Percentiles rank a stretch among this genome's conserved stretches.
phyloP scores from a whole-genome alignment of 257 asterid genomes.

The Nicotiana benthamiana region DNA sequence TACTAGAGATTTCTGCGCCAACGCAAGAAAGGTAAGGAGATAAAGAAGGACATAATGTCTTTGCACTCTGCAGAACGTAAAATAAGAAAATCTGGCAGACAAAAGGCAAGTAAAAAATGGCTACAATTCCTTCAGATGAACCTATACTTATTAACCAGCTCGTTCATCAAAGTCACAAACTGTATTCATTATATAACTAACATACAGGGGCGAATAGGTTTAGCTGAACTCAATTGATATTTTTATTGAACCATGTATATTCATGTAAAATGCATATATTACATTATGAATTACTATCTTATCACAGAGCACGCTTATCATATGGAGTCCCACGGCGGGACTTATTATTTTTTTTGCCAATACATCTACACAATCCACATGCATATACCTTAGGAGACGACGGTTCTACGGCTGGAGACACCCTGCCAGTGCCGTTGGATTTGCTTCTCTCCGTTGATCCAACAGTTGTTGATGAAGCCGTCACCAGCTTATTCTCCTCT shows the following conservation, averaged over 20 bases:
- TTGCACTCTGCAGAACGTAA: not conserved
- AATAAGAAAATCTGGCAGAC: not conserved
- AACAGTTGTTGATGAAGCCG: not conserved
- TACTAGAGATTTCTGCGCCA: not conserved
- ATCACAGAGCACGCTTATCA: not conserved
- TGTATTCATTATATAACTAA: too few species aligned
- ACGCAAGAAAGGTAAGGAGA: not conserved
- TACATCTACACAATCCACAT: not conserved
- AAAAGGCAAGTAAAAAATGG: not conserved
- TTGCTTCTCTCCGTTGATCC: not conserved
- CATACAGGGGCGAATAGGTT: too few species aligned
- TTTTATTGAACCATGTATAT: too few species aligned
- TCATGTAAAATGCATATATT: not conserved
- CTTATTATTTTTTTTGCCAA: not conserved
- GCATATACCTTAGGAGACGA: slow-evolving; percentile 35
- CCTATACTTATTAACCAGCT: too few species aligned
- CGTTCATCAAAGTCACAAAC: too few species aligned
- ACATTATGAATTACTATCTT: not conserved
- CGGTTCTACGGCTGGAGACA: slow-evolving; percentile 39
- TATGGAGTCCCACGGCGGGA: not conserved
- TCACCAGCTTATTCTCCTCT: not conserved
- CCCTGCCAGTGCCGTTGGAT: not conserved
- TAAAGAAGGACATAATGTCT: not conserved
- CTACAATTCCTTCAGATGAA: too few species aligned
- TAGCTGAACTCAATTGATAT: too few species aligned